Evolutionary conservation across 768 basidiomycete genomes (phyloP).

Genomic region (Podaxis sp.): DNA sequence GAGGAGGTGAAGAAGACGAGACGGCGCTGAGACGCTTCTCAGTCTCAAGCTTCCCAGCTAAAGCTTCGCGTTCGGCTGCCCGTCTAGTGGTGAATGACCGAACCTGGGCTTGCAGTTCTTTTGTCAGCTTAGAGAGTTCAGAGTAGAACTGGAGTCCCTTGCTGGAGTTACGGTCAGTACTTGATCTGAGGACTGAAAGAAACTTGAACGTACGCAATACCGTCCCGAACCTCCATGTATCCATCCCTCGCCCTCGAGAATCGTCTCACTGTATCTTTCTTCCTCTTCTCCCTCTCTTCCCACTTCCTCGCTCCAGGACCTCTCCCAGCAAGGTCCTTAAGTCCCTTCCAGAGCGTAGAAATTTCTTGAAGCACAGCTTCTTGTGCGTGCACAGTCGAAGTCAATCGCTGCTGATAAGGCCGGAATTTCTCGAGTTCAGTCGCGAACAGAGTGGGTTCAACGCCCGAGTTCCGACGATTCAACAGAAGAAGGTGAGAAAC

Average conservation of each 20-base stretch:
- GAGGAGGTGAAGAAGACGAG: constrained; percentile 45
- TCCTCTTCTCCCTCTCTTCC: constrained; percentile 78
- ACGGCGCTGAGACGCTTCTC: constrained; percentile 58
- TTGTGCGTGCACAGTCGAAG: constrained; percentile 77
- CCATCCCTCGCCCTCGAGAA: constrained; percentile 78
- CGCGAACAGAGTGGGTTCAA: constrained; percentile 87
- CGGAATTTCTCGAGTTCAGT: constrained; percentile 95
- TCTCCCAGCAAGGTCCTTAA: constrained; percentile 74
- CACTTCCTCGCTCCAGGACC: constrained; percentile 74
- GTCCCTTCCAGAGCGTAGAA: constrained; percentile 64
- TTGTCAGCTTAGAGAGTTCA: constrained; percentile 67
- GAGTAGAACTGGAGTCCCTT: constrained; percentile 90
- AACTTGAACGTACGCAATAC: constrained; percentile 63
- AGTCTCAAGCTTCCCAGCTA: constrained; percentile 69
- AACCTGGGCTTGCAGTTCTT: constrained; percentile 55
- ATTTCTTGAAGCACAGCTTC: constrained; percentile 73
- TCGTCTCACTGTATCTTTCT: constrained; percentile 69
- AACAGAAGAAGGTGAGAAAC: constrained; percentile 93
- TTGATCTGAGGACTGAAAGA: not conserved
- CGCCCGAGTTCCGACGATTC: constrained; percentile 79
- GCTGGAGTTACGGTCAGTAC: constrained; percentile 34
- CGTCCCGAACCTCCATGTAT: constrained; percentile 86
- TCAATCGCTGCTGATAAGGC: constrained; percentile 82
- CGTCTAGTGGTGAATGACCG: constrained; percentile 63
- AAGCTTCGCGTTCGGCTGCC: constrained; percentile 63